Percentiles rank a stretch among this genome's conserved stretches.
phyloP scores from a whole-genome alignment of 208 protist genomes.

The Zelonia costaricensis region DNA sequence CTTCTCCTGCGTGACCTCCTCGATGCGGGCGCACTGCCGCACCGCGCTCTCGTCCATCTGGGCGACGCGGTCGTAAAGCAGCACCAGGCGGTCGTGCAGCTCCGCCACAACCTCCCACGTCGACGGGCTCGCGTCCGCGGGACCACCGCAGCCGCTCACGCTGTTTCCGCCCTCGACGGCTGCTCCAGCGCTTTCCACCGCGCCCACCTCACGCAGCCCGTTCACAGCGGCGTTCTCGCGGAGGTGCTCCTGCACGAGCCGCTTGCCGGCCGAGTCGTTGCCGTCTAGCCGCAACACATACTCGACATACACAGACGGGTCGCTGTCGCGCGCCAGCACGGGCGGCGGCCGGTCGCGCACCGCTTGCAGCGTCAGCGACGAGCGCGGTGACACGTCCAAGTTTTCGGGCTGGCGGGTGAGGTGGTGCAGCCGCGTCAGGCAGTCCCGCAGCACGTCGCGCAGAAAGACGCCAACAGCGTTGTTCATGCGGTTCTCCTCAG shows the following conservation, averaged over 20 bases:
- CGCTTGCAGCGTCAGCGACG: constrained; percentile 21
- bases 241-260: constrained; percentile 45
- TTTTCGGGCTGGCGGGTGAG: constrained; percentile 15
- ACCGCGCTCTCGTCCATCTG: constrained; percentile 14
- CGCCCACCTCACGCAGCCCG: neutral
- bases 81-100: constrained; percentile 38
- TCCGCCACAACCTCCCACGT: constrained; percentile 58
- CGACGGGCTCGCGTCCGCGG: constrained; percentile 9
- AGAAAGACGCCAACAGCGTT: constrained; percentile 41
- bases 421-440: constrained; percentile 24
- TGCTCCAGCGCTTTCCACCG: neutral
- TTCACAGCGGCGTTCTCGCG: constrained; percentile 20
- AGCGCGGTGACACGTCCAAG: constrained; percentile 7
- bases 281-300: constrained; percentile 36
- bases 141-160: neutral
- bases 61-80: constrained; percentile 16
- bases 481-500: constrained; percentile 19
- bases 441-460: constrained; percentile 42
- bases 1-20: constrained; percentile 1
- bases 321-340: constrained; percentile 29
- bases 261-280: constrained; percentile 24
- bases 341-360: constrained; percentile 12
- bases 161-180: neutral
- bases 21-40: constrained; percentile 13
- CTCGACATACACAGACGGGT: constrained; percentile 48